A percentile compares a stretch with the other conserved stretches of the same genome.
Conservation (phyloP, 2,329 filamentous ascomycete species). For the Hypoxylon sp. region DNA sequence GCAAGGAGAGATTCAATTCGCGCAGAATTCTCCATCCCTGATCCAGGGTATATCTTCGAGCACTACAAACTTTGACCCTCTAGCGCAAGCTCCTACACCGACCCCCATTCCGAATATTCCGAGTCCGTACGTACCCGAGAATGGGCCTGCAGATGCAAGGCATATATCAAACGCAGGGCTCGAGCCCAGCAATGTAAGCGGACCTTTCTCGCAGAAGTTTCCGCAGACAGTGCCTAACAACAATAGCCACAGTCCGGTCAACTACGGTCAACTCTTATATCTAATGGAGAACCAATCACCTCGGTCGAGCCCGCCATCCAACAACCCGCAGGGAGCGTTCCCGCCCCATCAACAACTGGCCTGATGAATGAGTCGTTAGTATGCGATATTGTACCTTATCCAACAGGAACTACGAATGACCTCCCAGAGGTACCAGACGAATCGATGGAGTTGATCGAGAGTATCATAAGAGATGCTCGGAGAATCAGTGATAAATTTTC, state of each 20-base stretch:
- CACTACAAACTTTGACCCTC: too few species aligned
- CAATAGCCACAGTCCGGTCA: conserved; percentile 42
- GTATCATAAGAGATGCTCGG: conserved; percentile 46
- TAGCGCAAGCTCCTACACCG: conserved; percentile 21
- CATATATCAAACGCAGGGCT: conserved; percentile 37
- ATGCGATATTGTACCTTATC: neutral
- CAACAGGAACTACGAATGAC: conserved; percentile 28
- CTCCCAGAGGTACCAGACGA: conserved; percentile 47
- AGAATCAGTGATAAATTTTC: conserved; percentile 40
- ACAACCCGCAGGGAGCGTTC: conserved; percentile 10
- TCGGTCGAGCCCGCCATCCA: too few species aligned
- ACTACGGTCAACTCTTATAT: conserved; percentile 32
- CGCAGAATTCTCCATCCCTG: too few species aligned
- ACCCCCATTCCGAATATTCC: neutral
- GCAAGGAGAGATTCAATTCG: too few species aligned
- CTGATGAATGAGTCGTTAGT: too few species aligned
- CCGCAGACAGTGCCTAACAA: conserved; percentile 47
- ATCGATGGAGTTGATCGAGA: conserved; percentile 47
- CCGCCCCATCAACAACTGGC: too few species aligned
- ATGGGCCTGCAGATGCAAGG: conserved; percentile 25
- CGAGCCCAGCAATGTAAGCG: conserved; percentile 47
- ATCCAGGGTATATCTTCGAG: too few species aligned
- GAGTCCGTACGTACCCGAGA: conserved; percentile 12
- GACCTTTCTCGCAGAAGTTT: conserved; percentile 44
- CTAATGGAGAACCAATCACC: conserved; percentile 12